Evolutionary conservation across 106 monocot species (phyloP).

Genomic region (Dendrobium chrysotoxum): DNA sequence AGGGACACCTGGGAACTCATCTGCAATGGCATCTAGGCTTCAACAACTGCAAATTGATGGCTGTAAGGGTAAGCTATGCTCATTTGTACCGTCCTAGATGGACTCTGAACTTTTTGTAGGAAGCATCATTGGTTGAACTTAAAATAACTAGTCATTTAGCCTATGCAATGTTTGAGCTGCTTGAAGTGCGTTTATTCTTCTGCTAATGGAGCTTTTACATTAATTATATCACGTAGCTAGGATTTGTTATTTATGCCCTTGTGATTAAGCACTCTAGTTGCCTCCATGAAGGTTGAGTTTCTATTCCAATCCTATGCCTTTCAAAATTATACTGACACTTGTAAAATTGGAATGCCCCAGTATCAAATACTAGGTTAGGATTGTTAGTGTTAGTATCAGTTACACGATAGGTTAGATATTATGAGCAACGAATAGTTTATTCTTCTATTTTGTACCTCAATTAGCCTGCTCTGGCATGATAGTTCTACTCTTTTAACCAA

Average conservation of each 20-base stretch:
- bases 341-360: neutral
- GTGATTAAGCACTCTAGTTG: neutral
- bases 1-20: conserved; percentile 7
- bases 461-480: neutral
- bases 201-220: neutral
- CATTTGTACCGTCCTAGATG: neutral
- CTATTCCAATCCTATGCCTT: neutral
- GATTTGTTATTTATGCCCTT: neutral
- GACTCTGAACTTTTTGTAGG: neutral
- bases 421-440: neutral
- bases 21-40: conserved; percentile 35
- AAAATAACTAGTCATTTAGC: neutral
- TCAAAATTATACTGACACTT: neutral
- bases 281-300: neutral
- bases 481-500: neutral
- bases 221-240: neutral
- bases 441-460: neutral
- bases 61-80: conserved; percentile 45
- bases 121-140: neutral
- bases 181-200: neutral
- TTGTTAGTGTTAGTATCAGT: neutral
- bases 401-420: neutral
- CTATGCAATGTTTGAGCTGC: neutral
- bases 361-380: neutral
- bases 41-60: conserved; percentile 67